These are phyloP conservation scores for Toxicodendron radicans DNA, from an alignment of 345 rosid genomes.

Conservation along the genomic window DNA sequence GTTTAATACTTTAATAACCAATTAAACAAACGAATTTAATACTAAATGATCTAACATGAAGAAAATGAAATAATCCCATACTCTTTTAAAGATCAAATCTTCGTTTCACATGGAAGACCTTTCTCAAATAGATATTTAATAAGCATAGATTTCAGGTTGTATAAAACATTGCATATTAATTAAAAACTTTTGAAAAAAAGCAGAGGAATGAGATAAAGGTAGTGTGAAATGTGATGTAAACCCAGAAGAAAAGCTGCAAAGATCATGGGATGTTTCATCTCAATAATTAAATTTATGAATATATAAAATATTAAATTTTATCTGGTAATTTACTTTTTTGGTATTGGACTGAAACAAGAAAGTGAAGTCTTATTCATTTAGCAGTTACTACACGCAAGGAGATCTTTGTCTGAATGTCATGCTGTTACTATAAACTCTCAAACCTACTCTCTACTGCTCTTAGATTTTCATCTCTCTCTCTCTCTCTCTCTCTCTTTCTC, in stretches of 20 bases:
- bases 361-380: slow-evolving; percentile 11
- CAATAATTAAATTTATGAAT: slow-evolving; percentile 16
- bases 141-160: no score
- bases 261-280: slow-evolving; percentile 33
- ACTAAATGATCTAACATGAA: no score
- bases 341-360: slow-evolving; percentile 5
- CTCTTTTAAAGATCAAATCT: no score
- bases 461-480: slow-evolving; percentile 21
- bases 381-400: slow-evolving; percentile 20
- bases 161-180: no score
- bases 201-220: no score
- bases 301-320: background rate
- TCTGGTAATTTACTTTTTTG: background rate
- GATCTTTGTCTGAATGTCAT: slow-evolving; percentile 25
- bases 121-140: no score
- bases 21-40: no score
- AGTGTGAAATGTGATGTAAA: slow-evolving; percentile 19
- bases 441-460: slow-evolving; percentile 11
- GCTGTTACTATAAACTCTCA: slow-evolving; percentile 19
- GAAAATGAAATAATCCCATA: no score
- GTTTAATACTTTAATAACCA: no score
- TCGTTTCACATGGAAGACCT: no score
- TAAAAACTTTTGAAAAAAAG: no score
- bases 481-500: background rate
- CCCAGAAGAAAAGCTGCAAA: slow-evolving; percentile 22